These are phyloP conservation scores for Ceratobasidium sp. DNA, from an alignment of 1,284 basidiomycete genomes.

Conservation along the genomic window DNA sequence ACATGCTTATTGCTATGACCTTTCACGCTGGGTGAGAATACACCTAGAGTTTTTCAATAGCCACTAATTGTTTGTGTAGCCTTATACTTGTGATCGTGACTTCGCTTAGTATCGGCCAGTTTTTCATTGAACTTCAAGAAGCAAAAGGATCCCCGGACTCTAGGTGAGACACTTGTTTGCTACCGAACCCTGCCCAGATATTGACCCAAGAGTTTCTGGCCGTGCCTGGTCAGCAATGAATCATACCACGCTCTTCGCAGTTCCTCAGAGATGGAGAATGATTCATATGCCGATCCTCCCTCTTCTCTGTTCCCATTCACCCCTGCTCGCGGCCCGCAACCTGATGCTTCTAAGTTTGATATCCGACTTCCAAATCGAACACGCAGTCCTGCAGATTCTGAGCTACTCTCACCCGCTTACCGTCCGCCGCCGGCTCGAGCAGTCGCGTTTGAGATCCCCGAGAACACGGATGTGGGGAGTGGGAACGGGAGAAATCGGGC, in stretches of 20 bases:
- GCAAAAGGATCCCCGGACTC: conserved; percentile 22
- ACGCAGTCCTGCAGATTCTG: not conserved
- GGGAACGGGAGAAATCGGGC: conserved; percentile 35
- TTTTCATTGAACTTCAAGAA: conserved; percentile 66
- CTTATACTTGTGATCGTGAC: conserved; percentile 60
- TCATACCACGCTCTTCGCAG: conserved; percentile 29
- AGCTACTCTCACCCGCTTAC: conserved; percentile 25
- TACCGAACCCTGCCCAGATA: not conserved
- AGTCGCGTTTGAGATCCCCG: not conserved
- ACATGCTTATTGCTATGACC: conserved; percentile 79
- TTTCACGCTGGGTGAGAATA: conserved; percentile 70
- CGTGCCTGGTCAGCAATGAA: not conserved
- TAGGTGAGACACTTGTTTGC: not conserved
- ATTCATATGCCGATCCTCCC: conserved; percentile 28
- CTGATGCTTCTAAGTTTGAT: not conserved
- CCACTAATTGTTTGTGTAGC: conserved; percentile 1
- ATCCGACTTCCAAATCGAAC: not conserved
- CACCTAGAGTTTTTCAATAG: not conserved
- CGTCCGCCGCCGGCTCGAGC: conserved; percentile 11
- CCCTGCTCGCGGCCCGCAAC: not conserved
- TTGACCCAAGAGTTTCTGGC: not conserved
- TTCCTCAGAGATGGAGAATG: conserved; percentile 35
- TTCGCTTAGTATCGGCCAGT: conserved; percentile 68
- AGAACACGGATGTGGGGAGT: conserved; percentile 18
- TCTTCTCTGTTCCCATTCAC: conserved; percentile 26